phyloP scores from a whole-genome alignment of 345 rosid species.

The Eucalyptus polyanthemos region DNA sequence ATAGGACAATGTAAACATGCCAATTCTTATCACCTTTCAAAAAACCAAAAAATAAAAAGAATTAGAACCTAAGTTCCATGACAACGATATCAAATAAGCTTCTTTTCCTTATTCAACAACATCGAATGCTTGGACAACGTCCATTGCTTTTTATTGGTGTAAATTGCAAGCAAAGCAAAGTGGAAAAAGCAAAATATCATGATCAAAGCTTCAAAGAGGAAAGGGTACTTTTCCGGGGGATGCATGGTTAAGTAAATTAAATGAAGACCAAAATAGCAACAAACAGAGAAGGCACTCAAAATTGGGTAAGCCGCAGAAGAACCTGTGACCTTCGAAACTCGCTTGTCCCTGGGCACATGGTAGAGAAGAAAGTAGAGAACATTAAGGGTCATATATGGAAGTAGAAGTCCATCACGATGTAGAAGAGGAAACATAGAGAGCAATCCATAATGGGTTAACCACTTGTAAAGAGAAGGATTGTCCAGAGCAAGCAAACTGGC shows the following conservation, averaged over 20 bases:
- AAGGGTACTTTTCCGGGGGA: conserved; percentile 32
- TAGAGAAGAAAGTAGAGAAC: conserved; percentile 41
- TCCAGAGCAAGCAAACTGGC: conserved; percentile 69
- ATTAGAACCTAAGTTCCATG: neutral
- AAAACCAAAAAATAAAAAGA: neutral
- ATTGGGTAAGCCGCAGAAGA: conserved; percentile 1
- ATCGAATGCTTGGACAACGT: neutral
- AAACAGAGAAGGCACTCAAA: conserved; percentile 12
- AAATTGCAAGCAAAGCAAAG: conserved; percentile 9
- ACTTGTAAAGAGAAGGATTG: conserved; percentile 30
- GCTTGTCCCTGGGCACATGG: conserved; percentile 21
- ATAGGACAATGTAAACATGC: neutral
- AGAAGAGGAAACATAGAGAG: conserved; percentile 96
- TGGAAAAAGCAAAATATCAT: conserved; percentile 30
- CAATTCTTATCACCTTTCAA: neutral
- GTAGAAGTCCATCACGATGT: conserved; percentile 57
- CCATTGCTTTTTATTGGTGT: conserved; percentile 26
- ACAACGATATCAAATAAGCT: neutral
- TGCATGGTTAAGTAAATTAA: conserved; percentile 32
- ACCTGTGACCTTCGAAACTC: neutral
- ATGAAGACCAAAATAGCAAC: conserved; percentile 52
- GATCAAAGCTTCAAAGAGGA: conserved; percentile 36
- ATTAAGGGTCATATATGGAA: conserved; percentile 44
- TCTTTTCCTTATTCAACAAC: neutral
- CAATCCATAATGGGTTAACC: conserved; percentile 53